Base-by-base conservation (phyloP, 1,284 basidiomycete species). In the Trichosporon inkin region DNA sequence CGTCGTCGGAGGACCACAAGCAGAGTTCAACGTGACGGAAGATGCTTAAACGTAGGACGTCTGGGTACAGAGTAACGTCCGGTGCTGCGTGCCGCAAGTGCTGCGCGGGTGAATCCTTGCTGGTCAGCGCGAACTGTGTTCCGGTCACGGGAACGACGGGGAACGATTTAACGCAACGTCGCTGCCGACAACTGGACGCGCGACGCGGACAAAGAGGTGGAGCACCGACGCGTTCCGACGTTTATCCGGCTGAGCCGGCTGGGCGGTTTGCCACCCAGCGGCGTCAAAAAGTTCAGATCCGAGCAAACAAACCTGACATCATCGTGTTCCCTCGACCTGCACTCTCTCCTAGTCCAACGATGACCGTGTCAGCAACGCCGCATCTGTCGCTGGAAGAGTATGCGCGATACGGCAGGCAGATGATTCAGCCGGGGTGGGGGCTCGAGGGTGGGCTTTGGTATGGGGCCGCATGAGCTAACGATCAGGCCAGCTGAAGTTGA, bases 341-440 rank as follows among this genome's bases (percentile, higher is more conserved):
- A n/a, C 38, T 24, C 24, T 32, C 28, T 32, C 5, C 4, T 4
- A 32, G 28, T 5, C 28, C 28, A 32, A 32, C 28, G 28, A 32
- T 32, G 44, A 32, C 44, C n/a, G 24, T 22, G 22, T 16, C 44
- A 19, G 19, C 44, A 47, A 20, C 24, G 22, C 17, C 3, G 10
- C 24, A n/a, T 6, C 47, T 60, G 28, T 17, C 32, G 10, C 70
- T 81, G 7, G 73, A 78, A 41, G 94, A 98, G 71, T 98, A 96
- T 75, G 80, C 82, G 67, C 84, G 95, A 52, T 99, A 98, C 84
- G 93, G 94, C 22, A 83, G 96, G 47, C 96, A 99, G 74, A 96
- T 99, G 92, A 93, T 99, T 67, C 81, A 98, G 57, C 86, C 92
- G 60, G 87, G 86, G 22, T 88, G 97, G 71, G 95, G 95, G 0